phyloP scores from a whole-genome alignment of 129 eudicot species.

The Artemisia argyi region DNA sequence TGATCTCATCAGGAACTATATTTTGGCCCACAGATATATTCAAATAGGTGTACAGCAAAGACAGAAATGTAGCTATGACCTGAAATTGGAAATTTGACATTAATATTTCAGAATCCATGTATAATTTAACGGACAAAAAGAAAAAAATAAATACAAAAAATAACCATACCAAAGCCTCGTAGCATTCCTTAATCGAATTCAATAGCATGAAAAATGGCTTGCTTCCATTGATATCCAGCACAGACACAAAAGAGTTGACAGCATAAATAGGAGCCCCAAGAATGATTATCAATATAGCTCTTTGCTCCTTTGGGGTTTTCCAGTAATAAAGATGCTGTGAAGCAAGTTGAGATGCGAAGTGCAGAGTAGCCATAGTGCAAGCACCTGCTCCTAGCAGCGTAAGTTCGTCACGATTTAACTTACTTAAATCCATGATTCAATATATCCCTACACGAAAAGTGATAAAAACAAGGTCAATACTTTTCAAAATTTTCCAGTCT shows the following conservation, averaged over 20 bases:
- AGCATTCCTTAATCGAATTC: slow-evolving; percentile 72
- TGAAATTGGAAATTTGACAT: slow-evolving; percentile 30
- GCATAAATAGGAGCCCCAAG: slow-evolving; percentile 82
- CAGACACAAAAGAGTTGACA: slow-evolving; percentile 62
- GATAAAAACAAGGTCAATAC: too few species aligned
- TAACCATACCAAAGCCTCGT: slow-evolving; percentile 73
- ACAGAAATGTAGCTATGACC: slow-evolving; percentile 84
- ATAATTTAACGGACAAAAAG: neutral
- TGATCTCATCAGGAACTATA: slow-evolving; percentile 84
- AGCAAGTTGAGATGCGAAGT: slow-evolving; percentile 70
- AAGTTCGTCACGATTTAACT: slow-evolving; percentile 60
- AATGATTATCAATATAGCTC: slow-evolving; percentile 65
- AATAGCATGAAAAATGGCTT: slow-evolving; percentile 56
- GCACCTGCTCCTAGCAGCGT: slow-evolving; percentile 64
- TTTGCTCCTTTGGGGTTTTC: slow-evolving; percentile 94
- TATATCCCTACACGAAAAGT: slow-evolving; percentile 26
- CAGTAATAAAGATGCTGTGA: slow-evolving; percentile 92
- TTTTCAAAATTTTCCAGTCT: too few species aligned
- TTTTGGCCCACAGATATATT: slow-evolving; percentile 61
- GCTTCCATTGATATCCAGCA: slow-evolving; percentile 61
- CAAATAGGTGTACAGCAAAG: slow-evolving; percentile 61
- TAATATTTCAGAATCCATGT: neutral
- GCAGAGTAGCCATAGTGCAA: slow-evolving; percentile 58
- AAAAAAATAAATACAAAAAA: neutral
- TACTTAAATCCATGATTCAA: slow-evolving; percentile 54